Evolutionary conservation across 2,329 filamentous ascomycete species (phyloP).

Genomic region (Dichotomopilus funicola): DNA sequence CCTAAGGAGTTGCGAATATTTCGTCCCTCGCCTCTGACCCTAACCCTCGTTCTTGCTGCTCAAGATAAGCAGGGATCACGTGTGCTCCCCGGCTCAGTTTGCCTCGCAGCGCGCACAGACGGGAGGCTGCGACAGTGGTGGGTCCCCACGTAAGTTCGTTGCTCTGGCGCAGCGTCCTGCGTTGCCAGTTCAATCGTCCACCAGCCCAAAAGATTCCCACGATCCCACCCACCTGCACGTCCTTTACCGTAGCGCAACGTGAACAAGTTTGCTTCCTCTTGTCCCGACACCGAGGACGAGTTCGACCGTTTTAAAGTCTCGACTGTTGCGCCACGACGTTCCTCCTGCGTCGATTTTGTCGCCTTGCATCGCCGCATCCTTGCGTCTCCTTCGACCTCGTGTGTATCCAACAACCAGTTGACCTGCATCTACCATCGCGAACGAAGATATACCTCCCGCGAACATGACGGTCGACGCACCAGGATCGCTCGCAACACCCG

Average conservation of each 20-base stretch:
- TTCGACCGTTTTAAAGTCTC: too few species aligned
- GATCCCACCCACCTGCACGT: not conserved
- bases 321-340: too few species aligned
- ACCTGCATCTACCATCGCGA: conserved; percentile 3
- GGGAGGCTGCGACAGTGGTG: conserved; percentile 6
- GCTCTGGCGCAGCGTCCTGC: not conserved
- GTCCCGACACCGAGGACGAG: not conserved
- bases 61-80: too few species aligned
- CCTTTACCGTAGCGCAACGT: not conserved
- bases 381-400: not conserved
- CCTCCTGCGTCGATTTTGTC: too few species aligned
- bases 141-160: conserved; percentile 5
- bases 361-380: not conserved
- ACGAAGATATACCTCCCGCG: not conserved
- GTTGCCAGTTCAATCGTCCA: conserved; percentile 3
- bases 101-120: not conserved
- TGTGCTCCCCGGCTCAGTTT: not conserved
- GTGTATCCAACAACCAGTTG: conserved; percentile 3
- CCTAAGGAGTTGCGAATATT: too few species aligned
- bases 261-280: not conserved
- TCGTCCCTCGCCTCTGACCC: too few species aligned
- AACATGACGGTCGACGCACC: conserved; percentile 23
- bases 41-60: too few species aligned
- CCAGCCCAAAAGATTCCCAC: conserved; percentile 10
- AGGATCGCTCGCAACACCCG: conserved; percentile 36